phyloP scores from a whole-genome alignment of 345 rosid species.

The Ricinus communis region DNA sequence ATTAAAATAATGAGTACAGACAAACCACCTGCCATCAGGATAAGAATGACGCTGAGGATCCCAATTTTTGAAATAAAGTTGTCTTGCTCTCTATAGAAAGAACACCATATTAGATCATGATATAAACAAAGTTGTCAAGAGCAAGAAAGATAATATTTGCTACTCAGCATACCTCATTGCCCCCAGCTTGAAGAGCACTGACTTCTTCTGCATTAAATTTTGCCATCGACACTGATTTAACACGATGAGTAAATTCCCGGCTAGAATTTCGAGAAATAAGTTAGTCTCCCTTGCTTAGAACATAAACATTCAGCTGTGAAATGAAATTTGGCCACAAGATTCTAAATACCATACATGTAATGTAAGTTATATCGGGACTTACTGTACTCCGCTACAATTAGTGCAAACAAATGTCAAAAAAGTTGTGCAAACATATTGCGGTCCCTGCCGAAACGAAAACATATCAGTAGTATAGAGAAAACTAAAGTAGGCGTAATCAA shows the following conservation, averaged over 20 bases:
- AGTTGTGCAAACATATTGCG: conserved; percentile 92
- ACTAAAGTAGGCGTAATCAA: no score
- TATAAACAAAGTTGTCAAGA: neutral
- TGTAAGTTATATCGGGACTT: conserved; percentile 28
- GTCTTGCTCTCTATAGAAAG: conserved; percentile 62
- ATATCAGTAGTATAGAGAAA: neutral
- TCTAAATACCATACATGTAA: no score
- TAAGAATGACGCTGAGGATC: conserved; percentile 60
- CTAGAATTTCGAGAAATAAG: conserved; percentile 33
- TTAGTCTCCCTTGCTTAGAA: neutral
- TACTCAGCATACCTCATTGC: conserved; percentile 60
- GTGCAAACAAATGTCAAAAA: conserved; percentile 87
- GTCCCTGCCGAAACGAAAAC: conserved; percentile 57
- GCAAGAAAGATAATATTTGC: neutral
- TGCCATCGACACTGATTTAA: conserved; percentile 91
- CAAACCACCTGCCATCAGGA: conserved; percentile 77
- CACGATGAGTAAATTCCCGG: conserved; percentile 88
- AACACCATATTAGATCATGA: neutral
- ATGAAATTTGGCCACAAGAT: neutral
- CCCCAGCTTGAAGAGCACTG: conserved; percentile 68
- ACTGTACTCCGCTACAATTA: conserved; percentile 87
- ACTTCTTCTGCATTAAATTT: conserved; percentile 84
- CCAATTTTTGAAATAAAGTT: conserved; percentile 72
- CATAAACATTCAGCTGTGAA: neutral
- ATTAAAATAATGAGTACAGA: neutral